Conservation (phyloP, 768 basidiomycete genomes). For the Lactarius deliciosus region DNA sequence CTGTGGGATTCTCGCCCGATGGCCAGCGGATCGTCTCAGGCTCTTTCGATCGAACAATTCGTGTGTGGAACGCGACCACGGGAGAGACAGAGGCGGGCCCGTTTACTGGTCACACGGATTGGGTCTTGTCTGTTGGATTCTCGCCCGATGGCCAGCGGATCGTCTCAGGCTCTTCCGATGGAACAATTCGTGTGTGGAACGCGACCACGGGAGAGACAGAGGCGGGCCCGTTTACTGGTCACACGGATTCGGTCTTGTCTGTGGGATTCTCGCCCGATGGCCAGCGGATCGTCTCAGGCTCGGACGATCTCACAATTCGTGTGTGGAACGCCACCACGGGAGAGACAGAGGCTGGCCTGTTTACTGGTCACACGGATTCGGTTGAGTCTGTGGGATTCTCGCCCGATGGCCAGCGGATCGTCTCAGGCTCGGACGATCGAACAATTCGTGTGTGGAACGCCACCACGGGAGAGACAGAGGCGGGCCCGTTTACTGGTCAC, state of each 20-base stretch:
- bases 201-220: too few relatives aligned
- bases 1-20: too few relatives aligned
- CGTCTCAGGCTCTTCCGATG: background rate
- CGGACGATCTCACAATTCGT: background rate
- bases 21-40: too few relatives aligned
- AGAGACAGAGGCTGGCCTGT: background rate
- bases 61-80: too few relatives aligned
- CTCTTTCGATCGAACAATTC: too few relatives aligned
- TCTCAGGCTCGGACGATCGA: background rate
- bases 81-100: too few relatives aligned
- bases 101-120: too few relatives aligned
- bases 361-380: background rate
- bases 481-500: background rate
- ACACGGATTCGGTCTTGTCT: too few relatives aligned
- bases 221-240: too few relatives aligned
- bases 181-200: too few relatives aligned
- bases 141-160: background rate
- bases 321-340: background rate
- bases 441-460: background rate
- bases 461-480: background rate
- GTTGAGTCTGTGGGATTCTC: background rate
- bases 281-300: too few relatives aligned
- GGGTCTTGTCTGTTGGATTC: background rate
- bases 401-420: background rate
- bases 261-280: too few relatives aligned